These are phyloP conservation scores for Botrytis deweyae DNA, from an alignment of 2,329 filamentous ascomycete genomes.

Conservation along the genomic window DNA sequence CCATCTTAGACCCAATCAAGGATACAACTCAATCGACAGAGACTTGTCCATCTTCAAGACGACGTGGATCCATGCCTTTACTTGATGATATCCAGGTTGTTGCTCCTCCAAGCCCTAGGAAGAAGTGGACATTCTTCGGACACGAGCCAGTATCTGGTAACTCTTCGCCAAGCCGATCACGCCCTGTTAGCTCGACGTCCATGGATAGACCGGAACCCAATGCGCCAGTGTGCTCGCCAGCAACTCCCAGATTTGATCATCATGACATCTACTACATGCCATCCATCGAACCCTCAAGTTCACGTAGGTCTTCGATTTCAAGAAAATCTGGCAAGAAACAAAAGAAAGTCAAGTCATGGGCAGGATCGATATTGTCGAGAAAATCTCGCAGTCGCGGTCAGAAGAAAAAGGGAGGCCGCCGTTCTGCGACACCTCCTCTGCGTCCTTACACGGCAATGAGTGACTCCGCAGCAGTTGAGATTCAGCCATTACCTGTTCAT, in stretches of 20 bases:
- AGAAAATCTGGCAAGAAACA: constrained; percentile 51
- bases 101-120: constrained; percentile 39
- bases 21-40: constrained; percentile 43
- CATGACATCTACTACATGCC: constrained; percentile 31
- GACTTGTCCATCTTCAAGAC: constrained; percentile 27
- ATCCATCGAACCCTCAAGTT: constrained; percentile 31
- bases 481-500: constrained; percentile 21
- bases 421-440: constrained; percentile 47
- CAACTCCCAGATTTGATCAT: constrained; percentile 11
- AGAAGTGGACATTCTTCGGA: constrained; percentile 40
- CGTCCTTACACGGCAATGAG: constrained; percentile 37
- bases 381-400: constrained; percentile 47
- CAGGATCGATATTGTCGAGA: constrained; percentile 50
- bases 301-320: constrained; percentile 35
- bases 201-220: constrained; percentile 38
- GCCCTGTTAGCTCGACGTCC: constrained; percentile 44
- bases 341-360: constrained; percentile 71
- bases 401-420: constrained; percentile 44
- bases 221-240: constrained; percentile 21
- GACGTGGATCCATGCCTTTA: constrained; percentile 60
- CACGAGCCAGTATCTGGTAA: constrained; percentile 39
- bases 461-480: constrained; percentile 31
- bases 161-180: constrained; percentile 47
- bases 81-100: constrained; percentile 42
- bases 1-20: constrained; percentile 53